phyloP scores from a whole-genome alignment of 1,284 basidiomycete genomes.

The Heliocybe sulcata region DNA sequence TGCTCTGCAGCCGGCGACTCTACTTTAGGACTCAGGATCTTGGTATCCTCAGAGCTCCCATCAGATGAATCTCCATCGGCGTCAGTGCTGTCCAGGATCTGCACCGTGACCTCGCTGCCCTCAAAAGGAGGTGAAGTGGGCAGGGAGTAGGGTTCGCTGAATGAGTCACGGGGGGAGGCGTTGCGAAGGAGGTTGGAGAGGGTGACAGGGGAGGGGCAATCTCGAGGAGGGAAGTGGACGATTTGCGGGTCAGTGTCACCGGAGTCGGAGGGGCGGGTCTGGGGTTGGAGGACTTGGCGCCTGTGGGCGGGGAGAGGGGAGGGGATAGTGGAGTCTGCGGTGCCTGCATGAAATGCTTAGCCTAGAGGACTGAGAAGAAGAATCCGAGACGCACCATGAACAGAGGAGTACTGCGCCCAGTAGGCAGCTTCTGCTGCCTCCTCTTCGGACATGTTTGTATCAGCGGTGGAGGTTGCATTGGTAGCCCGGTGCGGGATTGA shows the following conservation, averaged over 20 bases:
- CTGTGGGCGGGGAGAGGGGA: conserved; percentile 25
- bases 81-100: background rate
- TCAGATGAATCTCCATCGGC: background rate
- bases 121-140: background rate
- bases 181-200: conserved; percentile 19
- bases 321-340: conserved; percentile 31
- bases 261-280: conserved; percentile 16
- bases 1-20: background rate
- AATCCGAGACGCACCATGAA: conserved; percentile 45
- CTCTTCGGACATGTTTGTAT: conserved; percentile 17
- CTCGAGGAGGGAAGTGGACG: conserved; percentile 19
- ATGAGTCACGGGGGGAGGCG: background rate
- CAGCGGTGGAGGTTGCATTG: conserved; percentile 2
- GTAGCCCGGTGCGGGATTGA: background rate
- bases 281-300: conserved; percentile 17
- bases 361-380: background rate
- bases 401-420: conserved; percentile 62
- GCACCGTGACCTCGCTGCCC: background rate
- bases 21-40: background rate
- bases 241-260: conserved; percentile 13
- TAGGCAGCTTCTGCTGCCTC: conserved; percentile 60
- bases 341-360: conserved; percentile 19
- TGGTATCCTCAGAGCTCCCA: background rate
- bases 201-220: conserved; percentile 24
- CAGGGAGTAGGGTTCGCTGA: background rate